phyloP scores from a whole-genome alignment of 192 early-diverging fungal genomes.

The Globomyces pollinis-pini region DNA sequence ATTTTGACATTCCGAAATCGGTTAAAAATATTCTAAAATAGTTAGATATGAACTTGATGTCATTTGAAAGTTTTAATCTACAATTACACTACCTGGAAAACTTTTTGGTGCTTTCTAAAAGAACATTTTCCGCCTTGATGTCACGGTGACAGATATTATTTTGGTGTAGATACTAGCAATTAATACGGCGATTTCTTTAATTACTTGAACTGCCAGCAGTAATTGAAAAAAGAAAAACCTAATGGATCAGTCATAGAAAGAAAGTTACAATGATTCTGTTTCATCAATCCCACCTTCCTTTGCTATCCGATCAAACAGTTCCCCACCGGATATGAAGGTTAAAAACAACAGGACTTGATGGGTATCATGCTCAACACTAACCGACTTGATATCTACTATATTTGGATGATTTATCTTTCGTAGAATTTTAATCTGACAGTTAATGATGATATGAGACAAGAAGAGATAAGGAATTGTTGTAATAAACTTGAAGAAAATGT shows the following conservation, averaged over 20 bases:
- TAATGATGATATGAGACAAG: no score
- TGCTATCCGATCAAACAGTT: constrained; percentile 65
- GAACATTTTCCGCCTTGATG: constrained; percentile 30
- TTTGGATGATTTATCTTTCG: constrained; percentile 58
- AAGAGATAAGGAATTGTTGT: no score
- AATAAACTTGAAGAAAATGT: no score
- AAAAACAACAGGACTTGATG: constrained; percentile 57
- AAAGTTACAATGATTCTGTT: constrained; percentile 30
- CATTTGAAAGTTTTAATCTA: no score
- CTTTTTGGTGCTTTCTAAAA: constrained; percentile 14
- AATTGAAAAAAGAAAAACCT: constrained; percentile 35
- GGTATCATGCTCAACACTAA: constrained; percentile 51
- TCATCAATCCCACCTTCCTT: constrained; percentile 23
- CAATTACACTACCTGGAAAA: background rate
- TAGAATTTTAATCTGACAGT: constrained; percentile 11
- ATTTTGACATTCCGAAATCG: constrained; percentile 41
- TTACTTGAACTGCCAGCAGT: constrained; percentile 31
- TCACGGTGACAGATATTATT: constrained; percentile 38
- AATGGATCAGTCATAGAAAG: constrained; percentile 44
- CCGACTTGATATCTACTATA: constrained; percentile 57
- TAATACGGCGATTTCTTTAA: no score
- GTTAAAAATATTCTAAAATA: constrained; percentile 46
- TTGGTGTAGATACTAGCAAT: constrained; percentile 55
- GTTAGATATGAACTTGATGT: no score
- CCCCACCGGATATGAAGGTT: constrained; percentile 64